Base-by-base conservation (phyloP, 2,329 filamentous ascomycete genomes). In the Davidsoniella eucalypti region DNA sequence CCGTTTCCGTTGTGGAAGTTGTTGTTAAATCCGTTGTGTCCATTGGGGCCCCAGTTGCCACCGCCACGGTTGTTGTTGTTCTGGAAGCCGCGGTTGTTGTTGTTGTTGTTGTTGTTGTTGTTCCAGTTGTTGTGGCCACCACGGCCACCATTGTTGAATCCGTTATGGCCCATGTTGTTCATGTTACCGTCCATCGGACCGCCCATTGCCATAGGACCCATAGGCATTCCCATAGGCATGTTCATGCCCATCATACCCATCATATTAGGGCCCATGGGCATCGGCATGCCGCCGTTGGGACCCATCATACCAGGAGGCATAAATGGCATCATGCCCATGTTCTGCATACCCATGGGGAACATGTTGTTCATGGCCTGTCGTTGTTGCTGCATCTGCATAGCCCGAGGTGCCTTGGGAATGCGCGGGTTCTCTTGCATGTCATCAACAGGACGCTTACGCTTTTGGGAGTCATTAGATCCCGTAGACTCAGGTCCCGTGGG, bases 371-470 rank as follows among this genome's bases (percentile, higher is more conserved):
- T 62, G 45, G 61, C 61, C 49, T 63, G 66, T 58, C 69, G 69
- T 60, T 63, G 65, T 33, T 72, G 70, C 46, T 72, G 72, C 60
- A 65, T 72, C 57, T 73, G 75, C 78, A 79, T 82, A 37, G 73
- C 77, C 61, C 78, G 78, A 2, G 78, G 78, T 0, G 70, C 78
- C 57, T 80, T 82, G 45, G 43, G 78, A 75, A 39, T 80, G 75
- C 59, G 75, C 76, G 39, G 75, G 56, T 82, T 80, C 57, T 80
- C 76, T 5, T 74, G 66, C 29, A 71, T 71, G 48, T 87, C 82
- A 36, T 90, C 86, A 12, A 87, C 87, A 9, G 83, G 75, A 18
- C 92, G 79, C 68, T 96, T 98, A 18, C 52, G 52, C 67, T 84
- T 92, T 23, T 76, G 68, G 52, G 65, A 65, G 48, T 51, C 62